Base-by-base conservation (phyloP, 441 rosid genomes). In the Theobroma grandiflorum region DNA sequence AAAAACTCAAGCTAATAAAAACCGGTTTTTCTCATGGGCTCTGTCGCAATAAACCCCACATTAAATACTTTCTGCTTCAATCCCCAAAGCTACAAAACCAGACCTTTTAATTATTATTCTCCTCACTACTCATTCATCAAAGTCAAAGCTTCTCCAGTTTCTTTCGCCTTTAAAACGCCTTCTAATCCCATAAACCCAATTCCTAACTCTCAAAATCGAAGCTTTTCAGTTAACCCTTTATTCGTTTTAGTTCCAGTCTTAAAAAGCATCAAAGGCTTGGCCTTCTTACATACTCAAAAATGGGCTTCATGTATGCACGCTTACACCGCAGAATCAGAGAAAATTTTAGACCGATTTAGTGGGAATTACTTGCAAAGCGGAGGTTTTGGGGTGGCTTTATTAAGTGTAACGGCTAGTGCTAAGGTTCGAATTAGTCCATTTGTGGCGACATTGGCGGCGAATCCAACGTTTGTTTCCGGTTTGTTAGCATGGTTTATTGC, bases 401-500 rank as follows among this genome's bases (percentile, higher is more conserved):
- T 96, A 70, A 93, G 94, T 81, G 86, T 90, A 12, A 94, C 97
- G 16, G 87, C 97, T 20, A 88, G 84, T 10, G 99, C 95, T 3
- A 93, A 88, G 81, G 88, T 93, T 8, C 88, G 86, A 81, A 88
- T 96, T 55, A 93, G 97, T 77, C 99, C 99, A 7, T 88, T 93
- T 16, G 94, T 93, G 59, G 88, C 94, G 73, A 88, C 94, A 43
- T 85, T 94, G 74, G 91, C 94, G 3, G 92, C 95, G 18, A 96
- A 96, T 80, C 98, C 95, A 9, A 96, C 98, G 8, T 96, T 94
- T 55, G 86, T 94, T 26, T 91, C 98, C 3, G 97, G 95, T 37
- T 81, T 93, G 22, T 63, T 92, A 8, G 95, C 99, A 49, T 96
- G 99, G 97, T 49, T 90, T 49, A 53, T 84, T 8, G 95, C 98